Conservation (phyloP, 2,329 filamentous ascomycete genomes). For the Phoma sp. region DNA sequence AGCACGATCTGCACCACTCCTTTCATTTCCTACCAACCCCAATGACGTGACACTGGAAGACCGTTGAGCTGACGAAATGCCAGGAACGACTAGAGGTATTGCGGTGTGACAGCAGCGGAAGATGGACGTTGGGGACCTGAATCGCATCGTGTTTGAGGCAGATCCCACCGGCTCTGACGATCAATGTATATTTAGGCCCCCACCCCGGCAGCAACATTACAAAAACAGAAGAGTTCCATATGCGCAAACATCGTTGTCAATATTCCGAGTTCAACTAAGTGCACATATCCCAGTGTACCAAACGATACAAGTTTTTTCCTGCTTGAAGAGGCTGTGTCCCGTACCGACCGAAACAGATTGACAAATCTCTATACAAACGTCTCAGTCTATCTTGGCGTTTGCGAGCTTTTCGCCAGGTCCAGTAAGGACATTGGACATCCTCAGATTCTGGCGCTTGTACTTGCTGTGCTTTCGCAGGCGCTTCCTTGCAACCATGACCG, state of each 20-base stretch:
- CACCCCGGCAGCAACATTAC: constrained; percentile 1
- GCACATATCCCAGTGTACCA: constrained; percentile 27
- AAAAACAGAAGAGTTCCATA: constrained; percentile 11
- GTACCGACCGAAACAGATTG: constrained; percentile 33
- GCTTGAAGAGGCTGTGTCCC: constrained; percentile 16
- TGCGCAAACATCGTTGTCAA: constrained; percentile 8
- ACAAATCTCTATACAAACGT: constrained; percentile 40
- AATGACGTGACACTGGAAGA: constrained; percentile 6
- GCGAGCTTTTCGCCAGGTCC: constrained; percentile 71
- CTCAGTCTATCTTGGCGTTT: constrained; percentile 75
- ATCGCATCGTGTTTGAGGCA: constrained; percentile 13
- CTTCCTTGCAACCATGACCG: constrained; percentile 97
- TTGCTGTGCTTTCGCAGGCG: constrained; percentile 85
- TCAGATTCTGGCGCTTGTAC: constrained; percentile 72
- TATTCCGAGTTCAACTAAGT: constrained; percentile 26
- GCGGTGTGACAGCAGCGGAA: constrained; percentile 5
- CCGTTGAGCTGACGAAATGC: constrained; percentile 7
- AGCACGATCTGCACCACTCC: constrained; percentile 1
- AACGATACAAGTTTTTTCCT: constrained; percentile 43
- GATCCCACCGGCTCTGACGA: constrained; percentile 12
- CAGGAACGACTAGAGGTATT: neutral
- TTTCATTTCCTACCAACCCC: constrained; percentile 9
- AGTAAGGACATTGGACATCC: constrained; percentile 80
- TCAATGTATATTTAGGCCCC: constrained; percentile 10
- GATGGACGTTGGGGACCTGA: constrained; percentile 10